Conservation (phyloP, 257 asterid genomes). For the Coffea canephora region DNA sequence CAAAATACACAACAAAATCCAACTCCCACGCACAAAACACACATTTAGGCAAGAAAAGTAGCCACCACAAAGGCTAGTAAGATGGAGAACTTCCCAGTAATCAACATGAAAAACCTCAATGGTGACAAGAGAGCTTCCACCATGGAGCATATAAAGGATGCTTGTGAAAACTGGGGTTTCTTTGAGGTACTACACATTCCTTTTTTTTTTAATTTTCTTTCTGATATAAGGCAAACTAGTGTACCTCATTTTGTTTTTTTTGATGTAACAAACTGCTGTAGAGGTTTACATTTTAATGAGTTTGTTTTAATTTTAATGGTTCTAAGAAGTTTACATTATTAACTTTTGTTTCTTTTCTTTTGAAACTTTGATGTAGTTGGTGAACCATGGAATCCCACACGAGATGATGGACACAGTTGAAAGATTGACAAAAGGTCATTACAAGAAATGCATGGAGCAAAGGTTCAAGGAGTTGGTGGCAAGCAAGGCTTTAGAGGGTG, state of each 20-base stretch:
- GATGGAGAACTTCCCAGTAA: constrained; percentile 25
- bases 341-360: neutral
- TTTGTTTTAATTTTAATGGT: no score
- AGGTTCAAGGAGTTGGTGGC: constrained; percentile 44
- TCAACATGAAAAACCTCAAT: constrained; percentile 20
- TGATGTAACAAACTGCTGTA: no score
- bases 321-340: no score
- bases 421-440: constrained; percentile 52
- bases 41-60: neutral
- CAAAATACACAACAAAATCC: no score
- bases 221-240: no score
- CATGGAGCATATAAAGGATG: constrained; percentile 15
- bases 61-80: neutral
- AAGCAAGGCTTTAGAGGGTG: constrained; percentile 29
- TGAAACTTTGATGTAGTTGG: constrained; percentile 29
- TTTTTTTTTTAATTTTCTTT: neutral
- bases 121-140: constrained; percentile 13
- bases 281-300: no score
- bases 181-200: constrained; percentile 18
- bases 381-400: constrained; percentile 60
- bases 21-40: neutral
- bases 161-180: constrained; percentile 32
- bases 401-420: constrained; percentile 61
- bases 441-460: constrained; percentile 55
- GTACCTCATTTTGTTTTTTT: no score